These are phyloP conservation scores for Cryptosporidium sp. DNA, from an alignment of 169 alveolate genomes.

Conservation along the genomic window DNA sequence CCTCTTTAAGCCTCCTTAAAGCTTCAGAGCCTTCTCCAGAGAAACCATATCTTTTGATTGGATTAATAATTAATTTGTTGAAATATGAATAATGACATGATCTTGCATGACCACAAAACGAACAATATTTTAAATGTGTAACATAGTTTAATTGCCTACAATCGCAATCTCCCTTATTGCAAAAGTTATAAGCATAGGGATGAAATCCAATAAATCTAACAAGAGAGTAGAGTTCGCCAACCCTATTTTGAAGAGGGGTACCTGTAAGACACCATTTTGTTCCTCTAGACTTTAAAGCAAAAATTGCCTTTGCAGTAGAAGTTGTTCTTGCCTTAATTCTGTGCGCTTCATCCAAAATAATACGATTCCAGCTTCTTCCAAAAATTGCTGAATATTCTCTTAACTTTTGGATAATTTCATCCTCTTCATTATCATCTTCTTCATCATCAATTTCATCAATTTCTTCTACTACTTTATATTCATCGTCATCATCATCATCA, in stretches of 20 bases:
- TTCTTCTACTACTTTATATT: slow-evolving; percentile 6
- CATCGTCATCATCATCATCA: not conserved
- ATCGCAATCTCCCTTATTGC: slow-evolving; percentile 87
- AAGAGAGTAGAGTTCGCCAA: slow-evolving; percentile 95
- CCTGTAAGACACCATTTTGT: slow-evolving; percentile 97
- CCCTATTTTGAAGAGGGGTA: slow-evolving; percentile 96
- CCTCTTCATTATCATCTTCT: slow-evolving; percentile 54
- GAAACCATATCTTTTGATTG: slow-evolving; percentile 86
- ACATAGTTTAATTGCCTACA: slow-evolving; percentile 84
- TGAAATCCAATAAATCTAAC: slow-evolving; percentile 92
- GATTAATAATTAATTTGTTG: slow-evolving; percentile 86
- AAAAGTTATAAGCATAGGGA: slow-evolving; percentile 92
- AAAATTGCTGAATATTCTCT: slow-evolving; percentile 62
- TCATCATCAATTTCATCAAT: slow-evolving; percentile 40
- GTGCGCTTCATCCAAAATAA: slow-evolving; percentile 96
- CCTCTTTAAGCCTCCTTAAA: slow-evolving; percentile 61
- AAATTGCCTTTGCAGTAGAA: slow-evolving; percentile 90
- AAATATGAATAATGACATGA: slow-evolving; percentile 87
- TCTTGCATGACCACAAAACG: slow-evolving; percentile 86
- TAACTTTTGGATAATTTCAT: slow-evolving; percentile 27
- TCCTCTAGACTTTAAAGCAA: slow-evolving; percentile 83
- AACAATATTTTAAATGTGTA: slow-evolving; percentile 80
- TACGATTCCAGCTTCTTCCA: slow-evolving; percentile 87
- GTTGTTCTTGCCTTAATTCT: slow-evolving; percentile 93
- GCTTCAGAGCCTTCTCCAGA: slow-evolving; percentile 85